Base-by-base conservation (phyloP, 73 alveolate species). In the Uronychia binucleata region DNA sequence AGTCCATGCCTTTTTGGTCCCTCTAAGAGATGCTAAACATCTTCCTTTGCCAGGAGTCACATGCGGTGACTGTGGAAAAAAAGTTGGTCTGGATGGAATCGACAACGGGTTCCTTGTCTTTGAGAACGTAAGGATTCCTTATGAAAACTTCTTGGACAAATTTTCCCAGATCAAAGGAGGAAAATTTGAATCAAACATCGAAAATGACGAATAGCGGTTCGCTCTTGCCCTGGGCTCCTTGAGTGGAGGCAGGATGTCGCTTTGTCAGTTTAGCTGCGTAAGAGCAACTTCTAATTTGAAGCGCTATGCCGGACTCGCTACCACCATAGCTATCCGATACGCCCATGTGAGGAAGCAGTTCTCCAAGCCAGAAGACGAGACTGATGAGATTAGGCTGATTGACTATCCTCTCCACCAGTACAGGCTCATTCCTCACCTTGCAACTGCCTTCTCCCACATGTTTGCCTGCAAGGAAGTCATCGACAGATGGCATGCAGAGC, bases 51-150 rank as follows among this genome's bases (percentile, higher is more conserved):
- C 93, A 46, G 99, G 99, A n/a, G 58, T 96, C 30, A 87, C 88
- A 13, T 76, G 94, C 30, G 99, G 99, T 25, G 98, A 96, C 80
- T 94, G 98, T 59, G 99, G 99, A 1, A 78, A 83, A 25, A 96
- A 96, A 81, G 86, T 78, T 82, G 98, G 97, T 77, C 86, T 88
- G 33, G 90, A 94, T 60, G 98, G 97, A n/a, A 83, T 94, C 0
- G 99, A 96, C 81, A 96, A 94, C 82, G 99, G 99, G 30, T 94
- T 90, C 58, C 59, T 93, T 33, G 30, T 87, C n/a, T 96, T 96
- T 88, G 78, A 87, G 28, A 80, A 96, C 77, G 93, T 81, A 34
- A 79, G 96, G 67, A 84, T 96, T 34, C 98, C 99, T 19, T 75
- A 86, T 30, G 98, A 93, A 1, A 88, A 89, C 67, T 75, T 96